Conservation (phyloP, 2,329 filamentous ascomycete species). For the Aspergillus vadensis region DNA sequence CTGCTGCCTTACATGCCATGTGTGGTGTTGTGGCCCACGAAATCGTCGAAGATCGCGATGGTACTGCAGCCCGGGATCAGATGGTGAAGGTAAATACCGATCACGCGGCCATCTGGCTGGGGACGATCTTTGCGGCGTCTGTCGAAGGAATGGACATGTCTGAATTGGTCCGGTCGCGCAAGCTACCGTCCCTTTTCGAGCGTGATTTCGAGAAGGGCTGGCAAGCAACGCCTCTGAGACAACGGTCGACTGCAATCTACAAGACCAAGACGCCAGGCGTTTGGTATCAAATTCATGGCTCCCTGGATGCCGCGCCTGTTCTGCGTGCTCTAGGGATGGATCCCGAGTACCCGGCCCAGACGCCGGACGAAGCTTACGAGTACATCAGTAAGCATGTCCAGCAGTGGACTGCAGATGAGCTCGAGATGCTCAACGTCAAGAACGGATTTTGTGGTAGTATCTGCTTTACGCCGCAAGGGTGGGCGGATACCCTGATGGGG, state of each 20-base stretch:
- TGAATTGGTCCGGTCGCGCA: not conserved
- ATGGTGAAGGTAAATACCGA: not conserved
- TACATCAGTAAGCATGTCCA: not conserved
- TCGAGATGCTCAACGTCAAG: constrained; percentile 1
- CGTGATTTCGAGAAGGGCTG: not conserved
- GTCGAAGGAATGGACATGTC: not conserved
- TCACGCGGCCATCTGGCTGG: constrained; percentile 1
- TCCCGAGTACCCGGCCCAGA: not conserved
- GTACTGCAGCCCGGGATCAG: not conserved
- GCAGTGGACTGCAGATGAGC: not conserved
- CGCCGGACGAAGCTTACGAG: not conserved
- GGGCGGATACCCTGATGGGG: not conserved
- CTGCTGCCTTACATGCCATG: not conserved
- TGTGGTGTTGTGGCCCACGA: constrained; percentile 2
- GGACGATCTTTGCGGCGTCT: not conserved
- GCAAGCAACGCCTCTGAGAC: not conserved
- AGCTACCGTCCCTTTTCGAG: not conserved
- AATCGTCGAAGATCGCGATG: not conserved
- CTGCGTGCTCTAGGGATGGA: not conserved
- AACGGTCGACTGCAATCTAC: not conserved
- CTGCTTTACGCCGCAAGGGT: not conserved
- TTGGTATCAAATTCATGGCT: constrained; percentile 1
- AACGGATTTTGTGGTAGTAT: constrained; percentile 3
- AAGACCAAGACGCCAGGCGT: not conserved
- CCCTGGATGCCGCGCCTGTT: not conserved